phyloP scores from a whole-genome alignment of 108 stramenopile species.

The Cyclostephanos invisitatus region DNA sequence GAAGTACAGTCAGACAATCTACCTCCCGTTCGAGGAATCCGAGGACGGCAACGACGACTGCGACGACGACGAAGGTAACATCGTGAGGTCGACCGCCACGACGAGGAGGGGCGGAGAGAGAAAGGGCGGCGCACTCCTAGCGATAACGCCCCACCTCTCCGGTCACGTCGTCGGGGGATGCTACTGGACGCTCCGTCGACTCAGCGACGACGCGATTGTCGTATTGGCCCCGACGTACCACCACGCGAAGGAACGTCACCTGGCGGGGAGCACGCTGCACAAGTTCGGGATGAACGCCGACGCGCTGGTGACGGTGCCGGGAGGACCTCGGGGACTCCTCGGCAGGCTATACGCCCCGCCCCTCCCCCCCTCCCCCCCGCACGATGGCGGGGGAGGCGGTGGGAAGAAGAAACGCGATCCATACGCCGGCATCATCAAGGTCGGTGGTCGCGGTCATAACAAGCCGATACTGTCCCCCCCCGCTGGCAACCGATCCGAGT shows the following conservation, averaged over 20 bases:
- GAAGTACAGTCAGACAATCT: conserved; percentile 89
- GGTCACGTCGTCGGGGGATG: conserved; percentile 92
- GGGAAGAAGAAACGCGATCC: neutral
- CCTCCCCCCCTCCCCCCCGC: conserved; percentile 1
- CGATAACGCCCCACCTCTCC: conserved; percentile 80
- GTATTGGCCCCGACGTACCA: conserved; percentile 75
- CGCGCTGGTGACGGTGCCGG: conserved; percentile 73
- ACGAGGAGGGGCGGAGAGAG: neutral
- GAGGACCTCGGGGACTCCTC: conserved; percentile 68
- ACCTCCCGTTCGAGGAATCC: conserved; percentile 40
- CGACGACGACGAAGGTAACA: conserved; percentile 10
- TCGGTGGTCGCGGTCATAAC: neutral
- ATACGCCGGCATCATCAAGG: neutral
- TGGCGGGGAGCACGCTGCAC: conserved; percentile 74
- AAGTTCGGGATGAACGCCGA: conserved; percentile 80
- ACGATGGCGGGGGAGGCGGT: neutral
- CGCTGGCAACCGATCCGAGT: conserved; percentile 50
- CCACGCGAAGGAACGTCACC: conserved; percentile 83
- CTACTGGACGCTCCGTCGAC: conserved; percentile 65
- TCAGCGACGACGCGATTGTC: conserved; percentile 79
- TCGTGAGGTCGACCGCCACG: neutral
- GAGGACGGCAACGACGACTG: neutral
- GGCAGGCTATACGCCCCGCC: conserved; percentile 57
- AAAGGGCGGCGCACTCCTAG: conserved; percentile 25
- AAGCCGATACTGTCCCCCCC: conserved; percentile 51